Evolutionary conservation across 176 grass and related monocot species (phyloP), one percentile per base, ranked within the genome.

Genomic region (Alloteropsis semialata): DNA sequence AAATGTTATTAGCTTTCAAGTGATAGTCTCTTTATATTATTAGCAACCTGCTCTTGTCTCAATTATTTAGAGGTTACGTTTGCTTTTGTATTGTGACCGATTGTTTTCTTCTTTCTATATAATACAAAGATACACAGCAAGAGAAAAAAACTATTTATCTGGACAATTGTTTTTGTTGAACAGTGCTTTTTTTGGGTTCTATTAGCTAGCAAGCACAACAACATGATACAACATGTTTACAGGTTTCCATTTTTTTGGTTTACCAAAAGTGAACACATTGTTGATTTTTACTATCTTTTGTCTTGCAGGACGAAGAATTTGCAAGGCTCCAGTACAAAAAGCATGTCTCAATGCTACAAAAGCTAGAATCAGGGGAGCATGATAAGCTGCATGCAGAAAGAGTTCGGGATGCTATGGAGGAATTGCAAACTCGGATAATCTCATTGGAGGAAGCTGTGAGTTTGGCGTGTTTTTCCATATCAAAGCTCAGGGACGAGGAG

Each of bases 401-500:
- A 94, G 65, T 94, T 81, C 84, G 77, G 49, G 89, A 85, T 63
- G 90, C 87, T 56, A 83, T 99, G 0, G 93, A 96, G 57, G 91
- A 94, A 78, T 67, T 96, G 77, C 87, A 96, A 77, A 88, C 83
- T 62, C 89, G 85, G 87, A 89, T 93, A 81, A 73, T 96, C 81
- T 96, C 97, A 65, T 87, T 99, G 84, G 87, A 90, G 87, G 93
- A 94, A 69, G 89, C 91, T 29, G 91, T 90, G 74, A 81, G 81
- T 83, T 85, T 29, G 61, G 81, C 89, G 57, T 99, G 87, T 88
- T 69, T 96, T 81, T 86, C 91, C 50, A 96, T 99, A 88, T 92
- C 89, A 65, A 90, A 82, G 86, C 42, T 99, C 84, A 90, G 97
- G 70, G 97, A 99, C 49, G 93, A 99, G 85, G 87, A 99, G 61